Evolutionary conservation across 2,329 filamentous ascomycete species (phyloP).

Genomic region (Colletotrichum cuscutae): DNA sequence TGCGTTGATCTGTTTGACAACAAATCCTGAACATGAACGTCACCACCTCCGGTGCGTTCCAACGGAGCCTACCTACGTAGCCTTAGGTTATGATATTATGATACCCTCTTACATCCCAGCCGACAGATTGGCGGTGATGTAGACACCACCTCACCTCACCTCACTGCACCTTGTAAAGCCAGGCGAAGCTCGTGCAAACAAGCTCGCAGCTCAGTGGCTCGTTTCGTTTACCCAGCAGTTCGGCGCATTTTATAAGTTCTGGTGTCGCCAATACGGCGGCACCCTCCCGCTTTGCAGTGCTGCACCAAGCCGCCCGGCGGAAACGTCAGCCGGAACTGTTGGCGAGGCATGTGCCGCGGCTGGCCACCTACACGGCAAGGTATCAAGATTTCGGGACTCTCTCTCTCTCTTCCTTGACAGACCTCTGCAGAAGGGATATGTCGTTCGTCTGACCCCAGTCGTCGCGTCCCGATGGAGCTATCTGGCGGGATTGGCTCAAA

Average conservation of each 20-base stretch:
- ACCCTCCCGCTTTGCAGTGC: constrained; percentile 11
- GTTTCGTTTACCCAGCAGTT: constrained; percentile 15
- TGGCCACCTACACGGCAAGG: background rate
- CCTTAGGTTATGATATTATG: background rate
- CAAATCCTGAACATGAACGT: background rate
- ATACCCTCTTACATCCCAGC: background rate
- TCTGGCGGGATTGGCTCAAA: constrained; percentile 26
- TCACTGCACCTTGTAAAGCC: background rate
- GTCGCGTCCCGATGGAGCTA: background rate
- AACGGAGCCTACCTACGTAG: constrained; percentile 6
- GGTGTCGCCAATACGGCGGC: constrained; percentile 2
- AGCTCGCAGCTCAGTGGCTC: constrained; percentile 34
- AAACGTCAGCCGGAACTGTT: constrained; percentile 25
- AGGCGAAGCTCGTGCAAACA: constrained; percentile 28
- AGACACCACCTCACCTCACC: background rate
- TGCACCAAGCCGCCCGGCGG: constrained; percentile 17
- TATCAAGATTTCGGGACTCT: background rate
- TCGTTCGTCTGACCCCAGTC: background rate
- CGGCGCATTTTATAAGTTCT: background rate
- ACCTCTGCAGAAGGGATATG: background rate
- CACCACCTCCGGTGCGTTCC: background rate
- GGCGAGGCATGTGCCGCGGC: constrained; percentile 8
- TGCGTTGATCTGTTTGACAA: constrained; percentile 7
- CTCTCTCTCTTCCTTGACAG: background rate
- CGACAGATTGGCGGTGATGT: constrained; percentile 26